Evolutionary conservation across 2,329 filamentous ascomycete genomes (phyloP), one percentile per base, ranked within the genome.

Genomic region (Dryadomyces sulphureus): DNA sequence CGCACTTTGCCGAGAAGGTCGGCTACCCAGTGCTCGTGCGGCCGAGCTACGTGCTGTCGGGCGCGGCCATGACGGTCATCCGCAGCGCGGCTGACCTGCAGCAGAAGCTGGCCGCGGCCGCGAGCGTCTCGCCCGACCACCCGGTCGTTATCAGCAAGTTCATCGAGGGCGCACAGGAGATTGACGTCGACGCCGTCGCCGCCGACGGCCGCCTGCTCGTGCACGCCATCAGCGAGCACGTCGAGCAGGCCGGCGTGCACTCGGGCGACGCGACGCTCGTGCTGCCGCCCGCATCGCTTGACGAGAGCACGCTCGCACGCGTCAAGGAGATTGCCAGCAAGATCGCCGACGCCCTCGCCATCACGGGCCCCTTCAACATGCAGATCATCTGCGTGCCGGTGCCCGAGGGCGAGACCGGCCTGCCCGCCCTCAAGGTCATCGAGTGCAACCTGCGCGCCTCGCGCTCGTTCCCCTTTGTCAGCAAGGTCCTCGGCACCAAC

Each of bases 381-480:
- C 92, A 98, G 62, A 94, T 98, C 66, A 96, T 98, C 57, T 96
- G 96, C 69, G 88, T 96, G 61, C 95, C 95, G 60, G 90, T 95
- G 54, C 77, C 82, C 27, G 79, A 85, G 49, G 84, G 84, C 42
- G 21, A 85, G 49, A 84, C 84, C 21, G 32, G 81, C 47, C 75
- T 82, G 59, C 77, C 84, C 30, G 72, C 76, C 24, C 96, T 98
- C 72, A 96, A 96, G 72, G 92, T 98, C 54, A 98, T 96, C 53
- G 92, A 98, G 68, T 96, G 92, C 67, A 96, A 96, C 58, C 90
- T 96, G 51, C 82, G 92, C 53, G 92, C 92, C 17, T 95, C 92
- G 39, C 78, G 92, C 54, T 96, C 90, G 1, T 95, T 95, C 73
- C 92, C 92, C 52, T 98, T 98, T 61, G 89, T 96, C 17, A 95